Percentiles rank a stretch among this genome's conserved stretches.
Conservation (phyloP, 2,329 filamentous ascomycete genomes). For the Colletotrichum cordylinicola region DNA sequence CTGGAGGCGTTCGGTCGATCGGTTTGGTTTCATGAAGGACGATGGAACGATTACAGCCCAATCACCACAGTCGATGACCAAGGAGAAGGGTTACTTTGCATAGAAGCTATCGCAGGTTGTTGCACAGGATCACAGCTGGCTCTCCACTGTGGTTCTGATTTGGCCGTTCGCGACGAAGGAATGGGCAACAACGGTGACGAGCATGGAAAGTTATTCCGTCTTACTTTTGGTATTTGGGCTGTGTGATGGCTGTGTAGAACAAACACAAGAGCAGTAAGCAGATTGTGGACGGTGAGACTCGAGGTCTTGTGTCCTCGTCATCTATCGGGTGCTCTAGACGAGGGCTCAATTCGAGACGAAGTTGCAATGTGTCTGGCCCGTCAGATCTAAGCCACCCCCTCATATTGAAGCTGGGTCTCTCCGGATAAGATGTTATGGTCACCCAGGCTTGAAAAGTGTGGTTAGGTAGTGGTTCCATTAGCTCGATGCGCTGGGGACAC, state of each 20-base stretch:
- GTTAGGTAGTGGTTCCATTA: background rate
- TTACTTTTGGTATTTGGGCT: background rate
- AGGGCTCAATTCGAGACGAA: background rate
- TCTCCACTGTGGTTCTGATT: background rate
- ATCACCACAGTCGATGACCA: background rate
- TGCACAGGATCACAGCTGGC: background rate
- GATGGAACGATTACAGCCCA: background rate
- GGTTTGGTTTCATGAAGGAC: background rate
- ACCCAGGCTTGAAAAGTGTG: background rate
- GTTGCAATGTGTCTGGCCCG: background rate
- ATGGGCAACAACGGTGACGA: accelerated
- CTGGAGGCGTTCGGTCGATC: background rate
- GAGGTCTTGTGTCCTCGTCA: background rate
- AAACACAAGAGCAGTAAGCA: background rate
- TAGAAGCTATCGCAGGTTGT: background rate
- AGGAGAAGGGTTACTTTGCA: background rate
- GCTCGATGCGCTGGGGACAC: background rate
- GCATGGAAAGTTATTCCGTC: background rate
- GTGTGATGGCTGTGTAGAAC: background rate
- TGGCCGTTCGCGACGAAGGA: background rate
- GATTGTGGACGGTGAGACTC: background rate
- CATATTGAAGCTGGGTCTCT: background rate
- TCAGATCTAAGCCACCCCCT: background rate
- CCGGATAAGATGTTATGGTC: background rate
- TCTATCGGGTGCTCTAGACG: background rate